Evolutionary conservation across 441 rosid species (phyloP), one percentile per base, ranked within the genome.

Genomic region (Populus tomentosa): DNA sequence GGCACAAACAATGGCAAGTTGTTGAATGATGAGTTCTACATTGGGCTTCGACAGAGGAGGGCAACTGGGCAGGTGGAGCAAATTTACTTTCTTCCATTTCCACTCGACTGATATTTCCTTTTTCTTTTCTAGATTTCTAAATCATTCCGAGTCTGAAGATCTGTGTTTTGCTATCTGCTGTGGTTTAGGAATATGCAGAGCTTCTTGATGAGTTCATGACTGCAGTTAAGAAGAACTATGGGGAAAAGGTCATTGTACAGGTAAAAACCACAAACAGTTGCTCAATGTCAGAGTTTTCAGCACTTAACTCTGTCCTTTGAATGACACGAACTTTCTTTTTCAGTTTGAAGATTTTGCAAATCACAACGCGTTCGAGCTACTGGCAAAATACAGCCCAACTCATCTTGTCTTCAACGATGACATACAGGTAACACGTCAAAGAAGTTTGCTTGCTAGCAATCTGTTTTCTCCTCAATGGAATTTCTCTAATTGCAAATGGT

Each of bases 261-360:
- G 97, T 92, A 23, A 78, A 3, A 30, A 30, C 32, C 32, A 30
- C 32, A 30, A n/a, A 40, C 71, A 38, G 32, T 6, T 42, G 56
- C 66, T 67, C 64, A 9, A 69, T 50, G 62, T 70, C 33, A 53
- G 20, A 67, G 63, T 20, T 35, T 69, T 66, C 38, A 4, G 13
- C 7, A 71, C 66, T 20, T 63, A 50, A 65, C 53, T 71, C 32
- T 38, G 28, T 35, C 23, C 33, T 30, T 67, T 32, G 71, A 79
- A 68, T 30, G 16, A 69, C 67, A 7, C 61, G 38, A 71, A 36
- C 40, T 33, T 84, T 67, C 78, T 68, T 76, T 85, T 83, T 40
- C 89, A 92, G 97, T 94, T 92, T 84, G 98, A 94, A 86, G 98
- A 94, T 86, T 94, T 94, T 83, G 98, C 98, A 82, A 94, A 92